Base-by-base conservation (phyloP, 441 rosid genomes). In the Populus trichocarpa region DNA sequence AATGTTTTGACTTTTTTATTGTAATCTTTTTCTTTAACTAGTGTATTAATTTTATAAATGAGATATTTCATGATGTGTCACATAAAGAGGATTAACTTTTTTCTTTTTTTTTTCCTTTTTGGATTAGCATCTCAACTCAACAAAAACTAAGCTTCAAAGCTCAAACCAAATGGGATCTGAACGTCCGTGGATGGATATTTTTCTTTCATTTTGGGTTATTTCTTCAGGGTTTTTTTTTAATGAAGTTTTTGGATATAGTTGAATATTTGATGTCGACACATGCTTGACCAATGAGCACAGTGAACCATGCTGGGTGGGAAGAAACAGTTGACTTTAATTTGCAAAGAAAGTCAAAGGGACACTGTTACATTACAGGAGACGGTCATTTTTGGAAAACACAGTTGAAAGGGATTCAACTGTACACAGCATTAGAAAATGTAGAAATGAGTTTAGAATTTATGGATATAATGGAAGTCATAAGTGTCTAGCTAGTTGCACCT, bases 271-370 rank as follows among this genome's bases (percentile, higher is more conserved):
- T n/a, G 74, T 71, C 12, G 68, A 75, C 11, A 25, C 3, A 65
- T 33, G 57, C 25, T 66, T 53, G 73, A 64, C 3, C 40, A 80
- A 18, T 38, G 42, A 50, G 64, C n/a, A 69, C 23, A 3, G 25
- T 30, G 14, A 64, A 33, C 14, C 25, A 25, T 61, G 83, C 71
- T 78, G 81, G 77, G 70, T 57, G 78, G 75, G 76, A 65, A 77
- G 81, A 33, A 81, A 28, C 69, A 66, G 28, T 32, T 12, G 23
- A n/a, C 13, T 72, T 20, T 32, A 0, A 11, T 14, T 23, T 13
- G 53, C 6, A 11, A 18, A 42, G 14, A 67, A 42, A 71, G 38
- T 71, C 73, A 71, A 71, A 26, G 57, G 46, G 32, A 57, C 50
- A 64, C 40, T 70, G 38, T 32, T 36, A 25, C 22, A 50, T 8